A percentile compares a stretch with the other conserved stretches of the same genome.
phyloP scores from a whole-genome alignment of 352 stramenopile species.

The Globisporangium nagaii region DNA sequence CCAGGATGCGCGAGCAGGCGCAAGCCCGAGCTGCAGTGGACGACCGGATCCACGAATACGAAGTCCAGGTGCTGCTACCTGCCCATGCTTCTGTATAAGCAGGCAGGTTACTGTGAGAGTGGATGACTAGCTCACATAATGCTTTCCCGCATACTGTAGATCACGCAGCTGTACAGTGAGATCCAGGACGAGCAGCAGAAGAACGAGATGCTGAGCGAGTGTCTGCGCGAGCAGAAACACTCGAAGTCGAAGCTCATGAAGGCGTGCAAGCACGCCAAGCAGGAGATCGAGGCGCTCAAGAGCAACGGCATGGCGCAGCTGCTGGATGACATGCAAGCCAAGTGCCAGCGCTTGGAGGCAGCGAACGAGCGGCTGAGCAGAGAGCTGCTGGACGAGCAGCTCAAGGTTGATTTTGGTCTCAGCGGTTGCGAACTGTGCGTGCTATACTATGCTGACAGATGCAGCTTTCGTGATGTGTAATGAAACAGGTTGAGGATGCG shows the following conservation, averaged over 20 bases:
- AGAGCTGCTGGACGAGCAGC: conserved; percentile 28
- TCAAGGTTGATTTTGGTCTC: conserved; percentile 18
- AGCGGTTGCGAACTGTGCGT: too few species aligned
- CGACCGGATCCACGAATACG: conserved; percentile 62
- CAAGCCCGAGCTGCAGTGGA: conserved; percentile 23
- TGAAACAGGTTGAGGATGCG: background rate
- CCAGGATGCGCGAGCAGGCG: conserved; percentile 27
- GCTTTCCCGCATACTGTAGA: conserved; percentile 31
- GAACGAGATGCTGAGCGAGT: conserved; percentile 61
- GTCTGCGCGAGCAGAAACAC: conserved; percentile 61
- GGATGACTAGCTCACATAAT: too few species aligned
- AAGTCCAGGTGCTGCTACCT: conserved; percentile 39
- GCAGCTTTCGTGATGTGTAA: background rate
- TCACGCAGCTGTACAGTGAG: conserved; percentile 61
- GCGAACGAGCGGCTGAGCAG: conserved; percentile 31
- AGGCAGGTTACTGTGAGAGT: too few species aligned
- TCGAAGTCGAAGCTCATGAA: conserved; percentile 71
- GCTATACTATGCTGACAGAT: background rate
- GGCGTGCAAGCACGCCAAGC: conserved; percentile 56
- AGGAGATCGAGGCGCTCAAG: conserved; percentile 56
- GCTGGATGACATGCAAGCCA: conserved; percentile 58
- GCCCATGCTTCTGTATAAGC: too few species aligned
- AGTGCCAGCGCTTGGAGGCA: conserved; percentile 43
- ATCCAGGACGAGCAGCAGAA: conserved; percentile 64
- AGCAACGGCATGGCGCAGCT: conserved; percentile 60